These are phyloP conservation scores for Aspergillus terreus DNA, from an alignment of 2,329 filamentous ascomycete genomes.

Conservation along the genomic window DNA sequence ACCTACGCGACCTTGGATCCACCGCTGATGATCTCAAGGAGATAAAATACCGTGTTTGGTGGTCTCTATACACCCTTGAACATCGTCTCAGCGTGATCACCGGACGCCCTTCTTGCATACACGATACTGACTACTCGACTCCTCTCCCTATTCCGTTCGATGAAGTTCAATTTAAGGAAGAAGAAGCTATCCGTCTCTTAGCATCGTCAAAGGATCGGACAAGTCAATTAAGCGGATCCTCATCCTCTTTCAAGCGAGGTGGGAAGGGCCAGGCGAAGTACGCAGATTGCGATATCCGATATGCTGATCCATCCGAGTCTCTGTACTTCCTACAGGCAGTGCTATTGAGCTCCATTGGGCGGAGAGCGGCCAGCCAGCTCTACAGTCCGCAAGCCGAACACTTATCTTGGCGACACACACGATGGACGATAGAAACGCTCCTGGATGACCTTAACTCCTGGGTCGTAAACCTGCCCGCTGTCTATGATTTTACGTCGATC, in stretches of 20 bases:
- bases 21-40: constrained; percentile 41
- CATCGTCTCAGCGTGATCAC: constrained; percentile 42
- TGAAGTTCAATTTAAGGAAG: constrained; percentile 37
- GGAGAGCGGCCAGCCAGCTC: constrained; percentile 35
- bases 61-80: constrained; percentile 42
- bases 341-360: constrained; percentile 34
- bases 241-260: constrained; percentile 17
- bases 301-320: constrained; percentile 33
- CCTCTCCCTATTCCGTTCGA: constrained; percentile 41
- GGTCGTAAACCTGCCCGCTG: constrained; percentile 36
- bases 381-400: constrained; percentile 36
- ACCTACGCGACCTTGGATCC: constrained; percentile 38
- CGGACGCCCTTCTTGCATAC: constrained; percentile 42
- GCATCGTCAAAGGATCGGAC: constrained; percentile 20
- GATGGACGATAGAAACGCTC: constrained; percentile 36
- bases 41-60: constrained; percentile 44
- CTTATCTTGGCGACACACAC: constrained; percentile 36
- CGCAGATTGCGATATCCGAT: constrained; percentile 9
- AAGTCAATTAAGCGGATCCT: constrained; percentile 18
- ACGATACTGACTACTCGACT: constrained; percentile 40
- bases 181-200: constrained; percentile 26
- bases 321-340: constrained; percentile 40
- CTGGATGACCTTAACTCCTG: constrained; percentile 38
- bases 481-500: constrained; percentile 39
- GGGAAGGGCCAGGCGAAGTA: constrained; percentile 16